These are phyloP conservation scores for Phialocephala sp. DNA, from an alignment of 2,329 filamentous ascomycete species.

Conservation along the genomic window DNA sequence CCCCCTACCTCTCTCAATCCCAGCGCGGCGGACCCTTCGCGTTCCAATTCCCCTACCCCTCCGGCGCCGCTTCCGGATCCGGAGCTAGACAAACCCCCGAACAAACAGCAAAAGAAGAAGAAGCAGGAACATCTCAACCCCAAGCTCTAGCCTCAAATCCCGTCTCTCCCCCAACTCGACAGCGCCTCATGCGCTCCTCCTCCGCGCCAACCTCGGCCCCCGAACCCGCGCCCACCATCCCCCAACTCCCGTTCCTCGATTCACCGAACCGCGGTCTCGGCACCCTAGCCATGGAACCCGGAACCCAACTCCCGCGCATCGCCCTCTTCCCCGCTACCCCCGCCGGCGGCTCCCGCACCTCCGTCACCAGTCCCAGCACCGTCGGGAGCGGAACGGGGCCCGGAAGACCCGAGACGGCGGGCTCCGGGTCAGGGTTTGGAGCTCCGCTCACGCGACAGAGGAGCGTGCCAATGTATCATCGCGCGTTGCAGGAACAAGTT, in stretches of 20 bases:
- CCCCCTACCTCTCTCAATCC: background rate
- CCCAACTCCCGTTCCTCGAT: background rate
- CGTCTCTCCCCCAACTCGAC: background rate
- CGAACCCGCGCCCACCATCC: conserved; percentile 9
- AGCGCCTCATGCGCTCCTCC: background rate
- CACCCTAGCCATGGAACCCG: too few species aligned
- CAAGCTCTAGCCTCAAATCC: background rate
- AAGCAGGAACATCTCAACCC: background rate
- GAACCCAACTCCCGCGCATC: background rate
- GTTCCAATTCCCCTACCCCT: background rate
- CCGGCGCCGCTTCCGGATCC: background rate
- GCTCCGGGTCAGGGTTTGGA: background rate
- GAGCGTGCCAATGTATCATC: conserved; percentile 8
- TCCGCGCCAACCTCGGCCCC: conserved; percentile 14
- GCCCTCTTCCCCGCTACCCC: conserved; percentile 7
- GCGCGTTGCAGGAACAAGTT: background rate
- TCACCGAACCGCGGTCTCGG: background rate
- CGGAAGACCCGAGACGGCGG: background rate
- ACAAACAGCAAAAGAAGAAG: background rate
- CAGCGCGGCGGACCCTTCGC: background rate
- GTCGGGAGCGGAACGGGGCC: background rate
- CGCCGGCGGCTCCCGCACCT: too few species aligned
- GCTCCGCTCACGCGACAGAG: background rate
- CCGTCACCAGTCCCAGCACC: too few species aligned
- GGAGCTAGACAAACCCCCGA: too few species aligned